Percentiles rank a stretch among this genome's conserved stretches.
Evolutionary conservation across 164 flowering plant genomes (phyloP).

Genomic region (Tetracentron sinense): DNA sequence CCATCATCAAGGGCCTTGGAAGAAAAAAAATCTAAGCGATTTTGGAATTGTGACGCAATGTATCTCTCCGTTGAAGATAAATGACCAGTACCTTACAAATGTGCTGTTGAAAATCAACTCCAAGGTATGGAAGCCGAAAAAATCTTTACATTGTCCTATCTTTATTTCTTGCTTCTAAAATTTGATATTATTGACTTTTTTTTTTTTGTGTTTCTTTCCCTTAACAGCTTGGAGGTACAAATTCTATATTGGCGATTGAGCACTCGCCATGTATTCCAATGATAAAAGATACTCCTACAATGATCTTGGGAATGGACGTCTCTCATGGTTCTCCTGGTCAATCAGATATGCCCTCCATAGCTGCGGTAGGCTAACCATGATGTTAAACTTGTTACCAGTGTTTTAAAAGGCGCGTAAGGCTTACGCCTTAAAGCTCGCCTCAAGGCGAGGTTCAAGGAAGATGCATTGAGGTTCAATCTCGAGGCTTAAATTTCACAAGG

Average conservation of each 20-base stretch:
- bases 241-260: conserved; percentile 72
- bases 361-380: conserved; percentile 46
- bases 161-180: not conserved
- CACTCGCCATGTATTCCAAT: conserved; percentile 45
- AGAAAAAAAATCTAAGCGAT: conserved; percentile 62
- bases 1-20: conserved; percentile 76
- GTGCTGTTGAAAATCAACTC: conserved; percentile 84
- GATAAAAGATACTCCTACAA: conserved; percentile 55
- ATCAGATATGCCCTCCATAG: conserved; percentile 70
- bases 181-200: not conserved
- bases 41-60: conserved; percentile 68
- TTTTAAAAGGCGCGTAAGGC: no score
- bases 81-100: conserved; percentile 77
- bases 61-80: conserved; percentile 59
- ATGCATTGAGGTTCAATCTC: no score
- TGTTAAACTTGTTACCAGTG: not conserved
- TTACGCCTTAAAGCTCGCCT: no score
- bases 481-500: no score
- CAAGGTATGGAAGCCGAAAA: conserved; percentile 43
- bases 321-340: conserved; percentile 84
- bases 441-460: no score
- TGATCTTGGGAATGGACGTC: conserved; percentile 90
- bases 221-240: conserved; percentile 74
- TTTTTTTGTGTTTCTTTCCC: not conserved
- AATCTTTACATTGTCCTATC: not conserved